Conservation (phyloP, 1,139 yeast genomes). For the Pichia sp. region DNA sequence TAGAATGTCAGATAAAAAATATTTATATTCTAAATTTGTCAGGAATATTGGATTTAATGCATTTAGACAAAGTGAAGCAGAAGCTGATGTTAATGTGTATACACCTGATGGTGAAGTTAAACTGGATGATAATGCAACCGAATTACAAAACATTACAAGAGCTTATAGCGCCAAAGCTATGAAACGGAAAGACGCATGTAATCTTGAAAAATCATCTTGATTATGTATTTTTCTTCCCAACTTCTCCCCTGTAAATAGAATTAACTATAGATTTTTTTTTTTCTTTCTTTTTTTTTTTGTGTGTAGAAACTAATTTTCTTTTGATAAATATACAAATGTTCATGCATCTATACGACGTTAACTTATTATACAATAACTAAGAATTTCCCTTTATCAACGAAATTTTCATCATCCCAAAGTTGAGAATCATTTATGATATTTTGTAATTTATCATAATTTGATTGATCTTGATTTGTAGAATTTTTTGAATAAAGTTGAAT, state of each 20-base stretch:
- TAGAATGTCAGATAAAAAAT: slow-evolving; percentile 9
- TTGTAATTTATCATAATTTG: slow-evolving; percentile 18
- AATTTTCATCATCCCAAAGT: slow-evolving; percentile 24
- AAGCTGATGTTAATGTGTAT: slow-evolving; percentile 18
- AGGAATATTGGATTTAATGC: slow-evolving; percentile 21
- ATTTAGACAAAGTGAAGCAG: slow-evolving; percentile 20
- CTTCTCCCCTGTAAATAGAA: no score
- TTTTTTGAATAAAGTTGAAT: slow-evolving; percentile 28
- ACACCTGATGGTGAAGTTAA: slow-evolving; percentile 19
- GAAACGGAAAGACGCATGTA: slow-evolving; percentile 15
- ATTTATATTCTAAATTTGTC: slow-evolving; percentile 20
- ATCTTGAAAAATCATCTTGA: no score
- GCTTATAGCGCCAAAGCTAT: slow-evolving; percentile 36
- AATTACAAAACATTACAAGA: slow-evolving; percentile 32
- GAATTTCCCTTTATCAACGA: slow-evolving; percentile 30
- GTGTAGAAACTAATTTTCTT: no score
- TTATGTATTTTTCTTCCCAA: no score
- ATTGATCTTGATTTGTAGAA: slow-evolving; percentile 21
- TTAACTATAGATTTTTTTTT: no score
- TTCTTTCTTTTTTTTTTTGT: no score
- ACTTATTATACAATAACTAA: slow-evolving; percentile 25
- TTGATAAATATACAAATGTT: no score
- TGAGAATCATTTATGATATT: slow-evolving; percentile 20
- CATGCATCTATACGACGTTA: no score
- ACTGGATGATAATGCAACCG: slow-evolving; percentile 27